Percentiles rank a stretch among this genome's conserved stretches.
phyloP scores from a whole-genome alignment of 805 yeast genomes.

The Yarrowia divulgata region DNA sequence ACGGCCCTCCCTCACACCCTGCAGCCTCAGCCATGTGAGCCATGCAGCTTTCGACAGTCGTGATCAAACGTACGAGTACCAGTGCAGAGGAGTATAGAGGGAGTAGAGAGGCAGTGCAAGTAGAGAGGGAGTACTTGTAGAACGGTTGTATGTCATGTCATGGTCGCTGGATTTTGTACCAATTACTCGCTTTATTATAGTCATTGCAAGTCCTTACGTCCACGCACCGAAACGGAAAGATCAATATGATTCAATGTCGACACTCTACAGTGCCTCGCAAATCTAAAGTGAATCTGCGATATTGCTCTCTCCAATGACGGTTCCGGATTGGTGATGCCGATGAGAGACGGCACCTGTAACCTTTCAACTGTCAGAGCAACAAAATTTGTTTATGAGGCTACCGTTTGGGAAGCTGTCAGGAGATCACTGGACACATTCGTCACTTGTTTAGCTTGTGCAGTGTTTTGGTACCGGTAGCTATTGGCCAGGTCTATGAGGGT shows the following conservation, averaged over 20 bases:
- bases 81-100: background rate
- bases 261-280: background rate
- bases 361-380: too few species aligned
- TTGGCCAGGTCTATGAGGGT: too few species aligned
- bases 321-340: background rate
- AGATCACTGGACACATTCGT: too few species aligned
- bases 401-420: too few species aligned
- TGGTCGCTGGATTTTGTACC: too few species aligned
- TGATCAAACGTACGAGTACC: conserved; percentile 18
- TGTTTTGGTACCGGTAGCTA: too few species aligned
- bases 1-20: background rate
- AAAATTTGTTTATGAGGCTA: too few species aligned
- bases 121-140: too few species aligned
- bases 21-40: conserved; percentile 16
- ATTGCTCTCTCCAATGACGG: background rate
- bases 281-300: background rate
- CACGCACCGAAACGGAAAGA: background rate
- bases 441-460: too few species aligned
- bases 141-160: background rate
- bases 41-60: conserved; percentile 4
- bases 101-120: background rate
- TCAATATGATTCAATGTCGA: conserved; percentile 1
- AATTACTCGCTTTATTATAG: too few species aligned
- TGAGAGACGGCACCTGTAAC: too few species aligned
- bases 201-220: too few species aligned